phyloP scores from a whole-genome alignment of 257 asterid genomes.

The Penstemon barbatus region DNA sequence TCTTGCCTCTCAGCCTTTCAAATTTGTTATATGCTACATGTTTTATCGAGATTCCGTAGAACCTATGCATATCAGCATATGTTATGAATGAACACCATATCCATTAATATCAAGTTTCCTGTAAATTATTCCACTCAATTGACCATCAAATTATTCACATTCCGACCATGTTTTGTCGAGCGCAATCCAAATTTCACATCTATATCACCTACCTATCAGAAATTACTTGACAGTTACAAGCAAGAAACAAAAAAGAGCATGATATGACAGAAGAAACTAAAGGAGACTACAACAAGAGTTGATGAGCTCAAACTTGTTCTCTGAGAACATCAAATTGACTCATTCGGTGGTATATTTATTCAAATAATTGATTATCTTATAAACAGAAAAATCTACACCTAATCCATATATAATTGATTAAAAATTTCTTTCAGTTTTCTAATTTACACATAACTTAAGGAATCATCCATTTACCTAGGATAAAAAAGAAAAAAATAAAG shows the following conservation, averaged over 20 bases:
- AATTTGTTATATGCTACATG: background rate
- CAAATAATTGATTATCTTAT: background rate
- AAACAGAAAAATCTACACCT: no score
- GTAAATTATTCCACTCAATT: no score
- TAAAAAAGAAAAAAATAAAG: conserved; percentile 26
- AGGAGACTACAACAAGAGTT: background rate
- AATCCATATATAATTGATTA: background rate
- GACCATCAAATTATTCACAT: background rate
- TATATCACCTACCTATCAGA: background rate
- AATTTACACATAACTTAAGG: background rate
- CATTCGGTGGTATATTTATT: background rate
- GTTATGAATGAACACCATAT: background rate
- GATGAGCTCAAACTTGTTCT: background rate
- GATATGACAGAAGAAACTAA: background rate
- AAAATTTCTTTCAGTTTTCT: background rate
- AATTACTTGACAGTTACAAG: background rate
- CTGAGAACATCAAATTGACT: background rate
- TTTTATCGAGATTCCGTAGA: background rate
- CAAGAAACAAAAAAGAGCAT: background rate
- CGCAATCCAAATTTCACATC: background rate
- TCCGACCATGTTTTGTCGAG: background rate
- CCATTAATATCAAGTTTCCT: background rate
- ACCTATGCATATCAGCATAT: background rate
- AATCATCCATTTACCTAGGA: background rate
- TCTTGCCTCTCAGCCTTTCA: no score